These are phyloP conservation scores for Agapanthus africanus DNA, from an alignment of 106 monocot genomes.

Conservation along the genomic window DNA sequence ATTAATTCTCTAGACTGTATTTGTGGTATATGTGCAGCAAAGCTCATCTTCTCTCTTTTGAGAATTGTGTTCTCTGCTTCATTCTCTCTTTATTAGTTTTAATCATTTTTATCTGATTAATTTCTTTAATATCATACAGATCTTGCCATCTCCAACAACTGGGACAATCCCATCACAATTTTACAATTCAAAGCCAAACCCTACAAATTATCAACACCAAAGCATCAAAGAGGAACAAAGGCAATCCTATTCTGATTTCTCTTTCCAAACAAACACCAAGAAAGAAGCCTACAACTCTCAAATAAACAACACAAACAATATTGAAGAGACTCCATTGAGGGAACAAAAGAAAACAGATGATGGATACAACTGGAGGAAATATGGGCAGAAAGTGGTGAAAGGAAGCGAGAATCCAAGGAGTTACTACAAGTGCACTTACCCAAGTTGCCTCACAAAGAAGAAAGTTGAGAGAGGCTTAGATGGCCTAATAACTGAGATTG, in stretches of 20 bases:
- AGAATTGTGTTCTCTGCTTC: no score
- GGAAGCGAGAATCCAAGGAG: slow-evolving; percentile 65
- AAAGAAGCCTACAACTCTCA: no score
- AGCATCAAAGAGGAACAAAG: slow-evolving; percentile 25
- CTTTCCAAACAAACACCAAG: slow-evolving; percentile 30
- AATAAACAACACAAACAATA: not conserved
- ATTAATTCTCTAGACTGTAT: no score
- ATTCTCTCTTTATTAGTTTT: no score
- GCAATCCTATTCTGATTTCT: slow-evolving; percentile 17
- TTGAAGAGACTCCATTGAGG: not conserved
- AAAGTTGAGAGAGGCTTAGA: slow-evolving; percentile 48
- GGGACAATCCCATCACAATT: slow-evolving; percentile 11
- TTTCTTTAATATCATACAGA: slow-evolving; percentile 15
- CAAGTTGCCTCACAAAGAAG: slow-evolving; percentile 53
- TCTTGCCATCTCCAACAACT: slow-evolving; percentile 29
- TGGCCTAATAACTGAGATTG: slow-evolving; percentile 51
- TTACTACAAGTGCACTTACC: slow-evolving; percentile 64
- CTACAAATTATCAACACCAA: slow-evolving; percentile 14
- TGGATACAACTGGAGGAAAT: slow-evolving; percentile 70
- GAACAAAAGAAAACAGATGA: slow-evolving; percentile 37
- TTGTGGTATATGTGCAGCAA: no score
- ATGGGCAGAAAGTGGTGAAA: slow-evolving; percentile 63
- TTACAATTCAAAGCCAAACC: slow-evolving; percentile 16
- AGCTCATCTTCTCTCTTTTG: no score
- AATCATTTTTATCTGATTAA: no score